Conservation (phyloP, 768 basidiomycete genomes). For the Boletellus emodensis region DNA sequence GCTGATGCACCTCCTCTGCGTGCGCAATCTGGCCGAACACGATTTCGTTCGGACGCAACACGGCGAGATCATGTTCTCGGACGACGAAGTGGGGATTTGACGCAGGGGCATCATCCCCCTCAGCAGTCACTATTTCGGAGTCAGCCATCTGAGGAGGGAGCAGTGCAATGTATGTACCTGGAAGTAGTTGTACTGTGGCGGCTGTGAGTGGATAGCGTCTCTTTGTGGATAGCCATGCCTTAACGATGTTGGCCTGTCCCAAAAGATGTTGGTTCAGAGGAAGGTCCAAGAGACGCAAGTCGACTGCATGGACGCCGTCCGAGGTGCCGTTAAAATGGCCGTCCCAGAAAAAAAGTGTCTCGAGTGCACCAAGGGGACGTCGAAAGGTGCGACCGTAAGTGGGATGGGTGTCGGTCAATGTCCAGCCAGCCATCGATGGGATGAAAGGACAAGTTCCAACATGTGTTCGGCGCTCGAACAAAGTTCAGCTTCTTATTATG, state of each 20-base stretch:
- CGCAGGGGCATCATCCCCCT: too few relatives aligned
- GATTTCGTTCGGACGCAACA: conserved; percentile 34
- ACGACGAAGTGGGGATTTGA: conserved; percentile 30
- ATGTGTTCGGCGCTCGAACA: too few relatives aligned
- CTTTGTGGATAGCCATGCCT: too few relatives aligned
- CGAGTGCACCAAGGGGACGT: not conserved
- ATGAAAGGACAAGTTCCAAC: not conserved
- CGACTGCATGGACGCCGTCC: not conserved
- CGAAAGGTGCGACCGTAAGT: not conserved
- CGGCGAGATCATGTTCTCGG: too few relatives aligned
- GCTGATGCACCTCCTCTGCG: conserved; percentile 4
- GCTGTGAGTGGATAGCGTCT: too few relatives aligned
- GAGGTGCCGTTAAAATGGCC: not conserved
- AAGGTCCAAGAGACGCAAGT: not conserved
- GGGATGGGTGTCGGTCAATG: not conserved
- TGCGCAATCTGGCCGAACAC: too few relatives aligned
- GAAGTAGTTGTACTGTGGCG: too few relatives aligned
- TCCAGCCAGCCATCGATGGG: not conserved
- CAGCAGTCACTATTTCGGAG: not conserved
- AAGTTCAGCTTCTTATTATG: too few relatives aligned
- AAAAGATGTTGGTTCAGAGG: too few relatives aligned
- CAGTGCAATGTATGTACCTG: too few relatives aligned
- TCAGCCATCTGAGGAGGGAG: not conserved
- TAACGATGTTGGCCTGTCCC: not conserved
- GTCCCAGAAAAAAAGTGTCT: not conserved